phyloP scores from a whole-genome alignment of 1,139 yeast species.

The Suhomyces kunorum region DNA sequence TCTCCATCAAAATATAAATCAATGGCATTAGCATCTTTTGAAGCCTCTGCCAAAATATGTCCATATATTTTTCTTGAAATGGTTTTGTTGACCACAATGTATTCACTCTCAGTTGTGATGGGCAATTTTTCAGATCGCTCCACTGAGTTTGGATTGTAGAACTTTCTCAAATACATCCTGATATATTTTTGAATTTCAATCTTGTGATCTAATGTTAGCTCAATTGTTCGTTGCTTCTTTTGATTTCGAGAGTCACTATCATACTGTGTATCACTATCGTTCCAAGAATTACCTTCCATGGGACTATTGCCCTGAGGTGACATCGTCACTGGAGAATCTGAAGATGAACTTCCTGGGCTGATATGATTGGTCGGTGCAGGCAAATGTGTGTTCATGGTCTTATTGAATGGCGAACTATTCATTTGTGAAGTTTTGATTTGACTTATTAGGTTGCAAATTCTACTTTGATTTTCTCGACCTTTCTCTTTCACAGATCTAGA shows the following conservation, averaged over 20 bases:
- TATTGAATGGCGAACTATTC: background rate
- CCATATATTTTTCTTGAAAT: constrained; percentile 49
- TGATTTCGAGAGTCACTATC: constrained; percentile 14
- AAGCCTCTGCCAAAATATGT: constrained; percentile 20
- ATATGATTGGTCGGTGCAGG: background rate
- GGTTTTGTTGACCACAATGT: constrained; percentile 38
- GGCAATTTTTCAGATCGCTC: background rate
- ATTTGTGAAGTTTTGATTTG: constrained; percentile 25
- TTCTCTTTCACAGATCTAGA: no score
- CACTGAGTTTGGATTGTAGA: constrained; percentile 37
- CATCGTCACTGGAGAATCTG: constrained; percentile 11
- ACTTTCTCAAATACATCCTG: constrained; percentile 49
- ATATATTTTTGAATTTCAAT: constrained; percentile 53
- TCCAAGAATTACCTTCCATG: constrained; percentile 8
- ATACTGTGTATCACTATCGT: constrained; percentile 18
- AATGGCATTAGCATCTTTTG: constrained; percentile 14
- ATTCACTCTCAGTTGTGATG: constrained; percentile 34
- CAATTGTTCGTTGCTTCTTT: constrained; percentile 11
- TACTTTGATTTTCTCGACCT: constrained; percentile 9
- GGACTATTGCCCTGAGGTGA: constrained; percentile 17
- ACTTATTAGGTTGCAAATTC: constrained; percentile 24
- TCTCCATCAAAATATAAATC: constrained; percentile 22
- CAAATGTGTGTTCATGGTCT: background rate
- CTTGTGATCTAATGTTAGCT: constrained; percentile 48
- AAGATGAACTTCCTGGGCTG: constrained; percentile 1